A percentile compares a stretch with the other conserved stretches of the same genome.
Conservation (phyloP, 495 filamentous ascomycete species). For the Polyplosphaeria fusca region DNA sequence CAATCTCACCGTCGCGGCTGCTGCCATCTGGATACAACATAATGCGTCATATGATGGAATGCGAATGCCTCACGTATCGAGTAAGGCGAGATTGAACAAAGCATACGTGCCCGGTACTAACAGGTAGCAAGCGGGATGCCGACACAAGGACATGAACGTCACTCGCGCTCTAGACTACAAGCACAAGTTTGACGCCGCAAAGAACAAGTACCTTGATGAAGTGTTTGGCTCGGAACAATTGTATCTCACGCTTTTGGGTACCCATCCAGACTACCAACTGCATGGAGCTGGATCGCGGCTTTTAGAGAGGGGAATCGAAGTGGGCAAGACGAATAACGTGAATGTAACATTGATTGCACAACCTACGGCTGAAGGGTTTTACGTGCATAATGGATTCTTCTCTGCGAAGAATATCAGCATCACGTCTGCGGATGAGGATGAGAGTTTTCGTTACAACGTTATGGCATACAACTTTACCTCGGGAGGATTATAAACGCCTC, state of each 20-base stretch:
- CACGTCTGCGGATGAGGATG: neutral
- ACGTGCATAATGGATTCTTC: neutral
- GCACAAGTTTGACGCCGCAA: neutral
- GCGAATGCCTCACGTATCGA: neutral
- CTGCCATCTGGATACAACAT: neutral
- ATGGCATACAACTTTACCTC: constrained; percentile 18
- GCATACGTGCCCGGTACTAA: no score
- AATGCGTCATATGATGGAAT: neutral
- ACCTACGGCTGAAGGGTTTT: neutral
- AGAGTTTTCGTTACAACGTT: neutral
- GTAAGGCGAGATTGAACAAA: no score
- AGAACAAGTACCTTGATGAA: neutral
- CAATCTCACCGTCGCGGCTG: neutral
- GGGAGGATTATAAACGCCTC: no score
- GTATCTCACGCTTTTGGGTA: neutral
- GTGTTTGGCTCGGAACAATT: neutral
- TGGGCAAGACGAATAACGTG: neutral
- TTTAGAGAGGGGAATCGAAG: neutral
- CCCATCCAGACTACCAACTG: constrained; percentile 1
- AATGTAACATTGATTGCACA: constrained; percentile 7
- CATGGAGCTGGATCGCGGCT: neutral
- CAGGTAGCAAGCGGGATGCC: neutral
- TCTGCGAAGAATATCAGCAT: neutral
- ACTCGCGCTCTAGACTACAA: neutral
- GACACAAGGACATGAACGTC: neutral